Conservation (phyloP, 2,329 filamentous ascomycete species). For the Periglandula ipomoeae region DNA sequence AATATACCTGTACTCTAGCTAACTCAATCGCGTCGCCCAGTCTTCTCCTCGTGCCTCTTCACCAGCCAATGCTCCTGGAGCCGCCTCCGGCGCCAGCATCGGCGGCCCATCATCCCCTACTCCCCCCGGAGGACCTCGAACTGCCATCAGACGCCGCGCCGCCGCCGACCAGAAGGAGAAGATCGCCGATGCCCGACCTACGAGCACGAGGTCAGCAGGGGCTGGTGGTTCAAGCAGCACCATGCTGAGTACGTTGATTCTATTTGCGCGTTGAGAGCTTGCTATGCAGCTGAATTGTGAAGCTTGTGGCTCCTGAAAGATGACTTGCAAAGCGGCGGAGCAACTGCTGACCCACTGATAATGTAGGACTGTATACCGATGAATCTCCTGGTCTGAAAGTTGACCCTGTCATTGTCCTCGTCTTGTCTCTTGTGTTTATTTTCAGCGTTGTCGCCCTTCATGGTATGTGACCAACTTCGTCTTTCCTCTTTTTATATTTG, state of each 20-base stretch:
- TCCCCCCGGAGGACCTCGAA: constrained; percentile 87
- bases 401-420: constrained; percentile 93
- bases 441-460: constrained; percentile 97
- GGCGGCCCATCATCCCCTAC: constrained; percentile 78
- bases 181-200: constrained; percentile 84
- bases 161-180: constrained; percentile 97
- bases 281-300: not conserved
- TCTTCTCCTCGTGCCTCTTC: constrained; percentile 54
- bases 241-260: constrained; percentile 85
- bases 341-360: constrained; percentile 11
- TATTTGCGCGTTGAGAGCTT: no score
- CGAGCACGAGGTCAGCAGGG: constrained; percentile 85
- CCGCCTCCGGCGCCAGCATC: constrained; percentile 58
- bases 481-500: not conserved
- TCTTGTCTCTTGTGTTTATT: constrained; percentile 95
- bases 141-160: constrained; percentile 88
- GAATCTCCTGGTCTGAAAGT: constrained; percentile 97
- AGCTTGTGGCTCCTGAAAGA: not conserved
- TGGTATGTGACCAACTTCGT: constrained; percentile 13
- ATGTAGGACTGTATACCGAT: constrained; percentile 83
- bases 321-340: not conserved
- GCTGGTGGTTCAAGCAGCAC: constrained; percentile 95
- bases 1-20: not conserved
- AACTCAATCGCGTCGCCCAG: constrained; percentile 21
- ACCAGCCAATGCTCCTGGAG: constrained; percentile 45